Conservation (phyloP, 345 rosid species). For the Theobroma cacao region DNA sequence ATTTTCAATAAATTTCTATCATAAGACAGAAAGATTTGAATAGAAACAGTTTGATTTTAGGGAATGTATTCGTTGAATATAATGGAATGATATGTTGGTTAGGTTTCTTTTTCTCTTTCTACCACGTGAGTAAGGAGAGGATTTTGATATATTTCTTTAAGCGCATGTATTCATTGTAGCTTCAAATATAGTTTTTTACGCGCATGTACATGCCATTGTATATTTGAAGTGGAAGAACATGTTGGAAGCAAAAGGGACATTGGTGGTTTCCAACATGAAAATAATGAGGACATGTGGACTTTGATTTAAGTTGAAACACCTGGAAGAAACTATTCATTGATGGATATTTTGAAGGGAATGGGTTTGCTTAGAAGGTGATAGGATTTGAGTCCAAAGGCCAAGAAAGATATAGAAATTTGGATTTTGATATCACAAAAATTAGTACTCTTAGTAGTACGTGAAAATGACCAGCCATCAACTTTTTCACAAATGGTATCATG, state of each 20-base stretch:
- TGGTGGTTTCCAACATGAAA: neutral
- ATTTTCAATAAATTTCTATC: no score
- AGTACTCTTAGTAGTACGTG: neutral
- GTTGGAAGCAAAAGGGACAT: neutral
- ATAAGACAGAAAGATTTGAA: no score
- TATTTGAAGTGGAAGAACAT: neutral
- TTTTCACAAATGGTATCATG: no score
- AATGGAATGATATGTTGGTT: no score
- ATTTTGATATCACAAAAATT: neutral
- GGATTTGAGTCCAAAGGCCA: neutral
- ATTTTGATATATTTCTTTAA: no score
- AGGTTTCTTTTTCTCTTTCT: no score
- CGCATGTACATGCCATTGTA: neutral
- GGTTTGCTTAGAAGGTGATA: neutral
- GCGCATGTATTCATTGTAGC: neutral
- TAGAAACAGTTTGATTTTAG: no score
- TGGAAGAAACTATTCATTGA: neutral
- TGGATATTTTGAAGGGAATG: neutral
- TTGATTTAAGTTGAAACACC: neutral
- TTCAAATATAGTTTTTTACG: neutral
- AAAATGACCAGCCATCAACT: no score
- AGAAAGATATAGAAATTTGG: slow-evolving; percentile 1
- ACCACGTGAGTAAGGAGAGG: no score
- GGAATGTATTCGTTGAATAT: no score
- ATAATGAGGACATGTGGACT: neutral